phyloP scores from a whole-genome alignment of 441 rosid species.

The Biscutella laevigata region DNA sequence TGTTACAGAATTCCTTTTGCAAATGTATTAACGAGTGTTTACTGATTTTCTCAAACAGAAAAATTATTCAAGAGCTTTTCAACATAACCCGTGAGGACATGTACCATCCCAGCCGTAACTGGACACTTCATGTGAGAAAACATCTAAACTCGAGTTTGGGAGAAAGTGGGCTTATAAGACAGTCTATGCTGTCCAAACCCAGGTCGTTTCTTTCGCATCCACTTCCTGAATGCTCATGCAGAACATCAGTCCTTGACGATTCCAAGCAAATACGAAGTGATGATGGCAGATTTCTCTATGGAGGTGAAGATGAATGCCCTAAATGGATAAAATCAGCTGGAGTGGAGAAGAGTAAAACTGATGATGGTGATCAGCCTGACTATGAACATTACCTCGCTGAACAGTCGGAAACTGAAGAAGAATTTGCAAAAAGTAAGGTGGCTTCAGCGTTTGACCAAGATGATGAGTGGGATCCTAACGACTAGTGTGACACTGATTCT shows the following conservation, averaged over 20 bases:
- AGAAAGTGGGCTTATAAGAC: slow-evolving; percentile 67
- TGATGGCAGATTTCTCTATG: slow-evolving; percentile 52
- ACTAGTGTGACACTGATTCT: slow-evolving; percentile 33
- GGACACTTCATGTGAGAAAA: slow-evolving; percentile 62
- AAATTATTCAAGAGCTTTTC: slow-evolving; percentile 49
- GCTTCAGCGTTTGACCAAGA: slow-evolving; percentile 51
- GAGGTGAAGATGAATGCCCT: slow-evolving; percentile 90
- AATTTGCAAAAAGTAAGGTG: slow-evolving; percentile 32
- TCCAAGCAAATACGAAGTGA: slow-evolving; percentile 30
- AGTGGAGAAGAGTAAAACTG: slow-evolving; percentile 30
- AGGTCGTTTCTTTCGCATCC: slow-evolving; percentile 73
- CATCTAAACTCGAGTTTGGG: slow-evolving; percentile 76
- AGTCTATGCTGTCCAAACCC: slow-evolving; percentile 61
- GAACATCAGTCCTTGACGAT: slow-evolving; percentile 40
- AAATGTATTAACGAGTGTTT: neutral
- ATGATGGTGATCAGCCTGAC: slow-evolving; percentile 47
- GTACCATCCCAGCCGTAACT: slow-evolving; percentile 67
- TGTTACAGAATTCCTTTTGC: slow-evolving; percentile 1
- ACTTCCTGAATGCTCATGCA: slow-evolving; percentile 93
- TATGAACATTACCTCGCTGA: slow-evolving; percentile 47
- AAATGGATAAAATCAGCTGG: slow-evolving; percentile 64
- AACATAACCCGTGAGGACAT: slow-evolving; percentile 50
- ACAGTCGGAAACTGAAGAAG: slow-evolving; percentile 49
- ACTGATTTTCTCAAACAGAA: slow-evolving; percentile 40
- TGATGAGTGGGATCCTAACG: slow-evolving; percentile 92